Conservation (phyloP, 495 filamentous ascomycete genomes). For the Daldinia childiae region DNA sequence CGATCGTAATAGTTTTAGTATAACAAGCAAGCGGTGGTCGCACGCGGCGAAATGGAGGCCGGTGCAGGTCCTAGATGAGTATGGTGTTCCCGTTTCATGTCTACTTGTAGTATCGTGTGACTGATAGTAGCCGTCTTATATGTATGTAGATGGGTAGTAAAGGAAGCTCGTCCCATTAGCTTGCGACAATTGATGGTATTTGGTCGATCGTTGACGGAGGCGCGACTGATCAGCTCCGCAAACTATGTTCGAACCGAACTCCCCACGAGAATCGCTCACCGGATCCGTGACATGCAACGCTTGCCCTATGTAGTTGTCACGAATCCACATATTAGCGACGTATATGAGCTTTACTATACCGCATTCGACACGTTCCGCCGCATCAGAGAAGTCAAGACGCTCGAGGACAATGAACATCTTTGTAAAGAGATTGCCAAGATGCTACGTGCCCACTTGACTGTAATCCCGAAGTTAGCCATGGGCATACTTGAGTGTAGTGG, state of each 20-base stretch:
- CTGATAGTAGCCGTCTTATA: constrained; percentile 37
- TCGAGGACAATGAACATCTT: constrained; percentile 91
- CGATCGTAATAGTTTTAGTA: background rate
- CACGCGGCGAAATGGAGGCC: constrained; percentile 76
- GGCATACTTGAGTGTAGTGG: constrained; percentile 88
- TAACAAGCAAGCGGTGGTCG: constrained; percentile 24
- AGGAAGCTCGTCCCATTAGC: constrained; percentile 85
- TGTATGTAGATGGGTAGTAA: constrained; percentile 78
- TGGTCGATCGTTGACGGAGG: constrained; percentile 85
- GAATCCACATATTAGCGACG: constrained; percentile 91
- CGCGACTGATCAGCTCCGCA: constrained; percentile 87
- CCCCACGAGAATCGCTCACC: constrained; percentile 89
- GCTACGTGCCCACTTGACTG: constrained; percentile 86
- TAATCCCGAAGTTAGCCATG: constrained; percentile 94
- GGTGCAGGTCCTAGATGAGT: constrained; percentile 88
- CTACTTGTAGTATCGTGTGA: constrained; percentile 29
- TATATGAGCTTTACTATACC: constrained; percentile 95
- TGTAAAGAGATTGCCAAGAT: constrained; percentile 82
- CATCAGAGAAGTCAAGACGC: constrained; percentile 80
- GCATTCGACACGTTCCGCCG: constrained; percentile 91
- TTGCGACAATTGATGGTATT: constrained; percentile 95
- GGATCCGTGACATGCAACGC: constrained; percentile 96
- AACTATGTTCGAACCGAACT: constrained; percentile 98
- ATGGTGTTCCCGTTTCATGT: constrained; percentile 45
- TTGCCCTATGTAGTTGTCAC: constrained; percentile 95